Evolutionary conservation across 352 stramenopile species (phyloP), one percentile per base, ranked within the genome.

Genomic region (Pythium sp.): DNA sequence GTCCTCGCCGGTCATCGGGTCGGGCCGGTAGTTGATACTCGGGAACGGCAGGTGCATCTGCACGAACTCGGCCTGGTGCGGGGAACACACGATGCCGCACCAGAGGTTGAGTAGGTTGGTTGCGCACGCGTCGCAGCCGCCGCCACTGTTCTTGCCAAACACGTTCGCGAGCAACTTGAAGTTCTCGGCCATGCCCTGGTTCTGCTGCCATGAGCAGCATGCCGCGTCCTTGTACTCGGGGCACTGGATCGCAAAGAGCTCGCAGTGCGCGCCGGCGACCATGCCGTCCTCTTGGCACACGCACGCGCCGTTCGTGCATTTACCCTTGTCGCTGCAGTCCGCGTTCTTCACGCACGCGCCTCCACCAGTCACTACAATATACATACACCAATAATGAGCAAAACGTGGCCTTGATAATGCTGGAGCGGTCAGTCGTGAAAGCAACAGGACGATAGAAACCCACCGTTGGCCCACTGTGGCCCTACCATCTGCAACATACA

Each of bases 191-290:
- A 97, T 80, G 1, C 78, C 87, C 58, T 93, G 86, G 69, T 97
- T 97, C 76, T 97, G 90, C 71, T 97, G 87, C 90, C 90, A 97
- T 58, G 87, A 91, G 72, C 90, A 97, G 72, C 90, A 97, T 5
- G 88, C 86, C 0, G 72, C 64, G 60, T 84, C 75, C 46, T 79
- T 79, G 75, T 96, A 96, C 47, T 89, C 84, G n/a, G 90, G 90
- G 64, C 90, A 97, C 64, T 96, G 87, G 67, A 95, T 88, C 56
- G 77, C 66, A 55, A 86, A 90, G 53, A 89, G 73, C 32, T 87
- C 68, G 72, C 87, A 95, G 66, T 90, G 82, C n/a, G 83, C 71
- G 8, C 87, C 87, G 2, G 87, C 85, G 7, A 82, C 71, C 70
- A 95, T 83, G 62, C 87, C 87, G 65, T 93, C 85, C 14, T 78